Percentiles rank a stretch among this genome's conserved stretches.
phyloP scores from a whole-genome alignment of 2,329 filamentous ascomycete genomes.

The Lomentospora prolificans region DNA sequence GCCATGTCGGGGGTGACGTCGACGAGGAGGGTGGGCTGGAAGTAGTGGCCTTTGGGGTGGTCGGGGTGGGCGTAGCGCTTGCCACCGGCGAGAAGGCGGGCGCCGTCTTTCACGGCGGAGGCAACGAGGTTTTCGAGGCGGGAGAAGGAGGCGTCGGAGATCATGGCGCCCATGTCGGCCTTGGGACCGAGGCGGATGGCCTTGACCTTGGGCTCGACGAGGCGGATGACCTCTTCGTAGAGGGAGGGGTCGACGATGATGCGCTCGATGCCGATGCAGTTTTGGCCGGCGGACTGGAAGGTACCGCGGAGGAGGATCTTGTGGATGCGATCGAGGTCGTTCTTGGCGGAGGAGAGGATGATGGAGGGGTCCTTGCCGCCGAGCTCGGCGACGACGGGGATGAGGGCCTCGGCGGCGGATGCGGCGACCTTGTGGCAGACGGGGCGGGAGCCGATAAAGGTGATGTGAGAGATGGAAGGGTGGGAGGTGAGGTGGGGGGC shows the following conservation, averaged over 20 bases:
- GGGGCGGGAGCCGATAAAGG: constrained; percentile 85
- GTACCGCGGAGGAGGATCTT: constrained; percentile 84
- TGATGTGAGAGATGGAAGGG: constrained; percentile 74
- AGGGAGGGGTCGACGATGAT: constrained; percentile 71
- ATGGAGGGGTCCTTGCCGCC: constrained; percentile 93
- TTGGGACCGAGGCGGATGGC: constrained; percentile 66
- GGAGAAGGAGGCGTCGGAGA: constrained; percentile 67
- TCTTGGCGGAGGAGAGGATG: constrained; percentile 65
- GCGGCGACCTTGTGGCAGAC: constrained; percentile 83
- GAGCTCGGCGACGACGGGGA: constrained; percentile 79
- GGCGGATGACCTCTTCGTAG: constrained; percentile 62
- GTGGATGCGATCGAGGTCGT: constrained; percentile 60
- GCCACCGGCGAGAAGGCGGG: constrained; percentile 73
- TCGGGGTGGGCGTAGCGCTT: constrained; percentile 60
- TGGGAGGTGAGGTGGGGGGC: constrained; percentile 79
- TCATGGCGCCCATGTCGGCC: constrained; percentile 81
- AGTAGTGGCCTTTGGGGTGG: constrained; percentile 78
- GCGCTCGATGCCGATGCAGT: constrained; percentile 95
- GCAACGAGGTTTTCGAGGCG: constrained; percentile 67
- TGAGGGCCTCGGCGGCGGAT: constrained; percentile 78
- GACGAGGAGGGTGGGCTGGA: constrained; percentile 80
- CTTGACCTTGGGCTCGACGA: constrained; percentile 64
- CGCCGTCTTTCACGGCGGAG: constrained; percentile 70
- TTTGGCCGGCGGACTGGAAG: constrained; percentile 93
- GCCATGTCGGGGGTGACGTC: constrained; percentile 79